phyloP scores from a whole-genome alignment of 225 moss, liverwort and hornwort species.

The Lunularia cruciata region DNA sequence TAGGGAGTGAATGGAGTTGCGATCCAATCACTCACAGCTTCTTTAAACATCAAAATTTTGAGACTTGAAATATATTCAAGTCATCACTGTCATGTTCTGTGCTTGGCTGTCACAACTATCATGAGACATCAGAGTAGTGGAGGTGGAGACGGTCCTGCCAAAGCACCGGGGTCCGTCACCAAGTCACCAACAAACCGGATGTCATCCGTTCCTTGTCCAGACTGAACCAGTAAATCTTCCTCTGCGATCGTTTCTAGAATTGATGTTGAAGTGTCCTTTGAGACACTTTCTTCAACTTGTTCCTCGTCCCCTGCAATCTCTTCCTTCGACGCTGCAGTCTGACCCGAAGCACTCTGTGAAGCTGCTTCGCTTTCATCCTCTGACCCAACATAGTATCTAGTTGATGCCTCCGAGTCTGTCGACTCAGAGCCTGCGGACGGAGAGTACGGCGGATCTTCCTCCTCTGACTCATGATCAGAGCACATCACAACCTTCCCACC shows the following conservation, averaged over 20 bases:
- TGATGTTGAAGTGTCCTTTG: not conserved
- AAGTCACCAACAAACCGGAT: not conserved
- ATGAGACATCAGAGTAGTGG: no score
- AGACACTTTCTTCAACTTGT: conserved; percentile 3
- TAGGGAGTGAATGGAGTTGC: not conserved
- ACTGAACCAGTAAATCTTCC: not conserved
- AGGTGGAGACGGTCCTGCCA: not conserved
- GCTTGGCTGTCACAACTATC: not conserved
- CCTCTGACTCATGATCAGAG: not conserved
- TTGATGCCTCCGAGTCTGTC: conserved; percentile 14
- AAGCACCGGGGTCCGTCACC: no score
- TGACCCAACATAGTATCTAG: conserved; percentile 4
- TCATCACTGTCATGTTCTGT: not conserved
- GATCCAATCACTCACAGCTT: not conserved
- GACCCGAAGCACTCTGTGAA: not conserved
- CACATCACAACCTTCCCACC: not conserved
- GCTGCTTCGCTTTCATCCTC: conserved; percentile 20
- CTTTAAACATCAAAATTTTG: not conserved
- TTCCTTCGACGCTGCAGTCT: conserved; percentile 10
- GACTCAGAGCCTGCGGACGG: conserved; percentile 11
- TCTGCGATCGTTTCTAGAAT: conserved; percentile 7
- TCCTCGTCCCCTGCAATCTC: not conserved
- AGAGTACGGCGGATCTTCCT: conserved; percentile 12
- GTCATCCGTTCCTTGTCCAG: not conserved
- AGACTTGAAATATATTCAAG: not conserved